phyloP scores from a whole-genome alignment of 768 basidiomycete species.

The Dioszegia aurantiaca region DNA sequence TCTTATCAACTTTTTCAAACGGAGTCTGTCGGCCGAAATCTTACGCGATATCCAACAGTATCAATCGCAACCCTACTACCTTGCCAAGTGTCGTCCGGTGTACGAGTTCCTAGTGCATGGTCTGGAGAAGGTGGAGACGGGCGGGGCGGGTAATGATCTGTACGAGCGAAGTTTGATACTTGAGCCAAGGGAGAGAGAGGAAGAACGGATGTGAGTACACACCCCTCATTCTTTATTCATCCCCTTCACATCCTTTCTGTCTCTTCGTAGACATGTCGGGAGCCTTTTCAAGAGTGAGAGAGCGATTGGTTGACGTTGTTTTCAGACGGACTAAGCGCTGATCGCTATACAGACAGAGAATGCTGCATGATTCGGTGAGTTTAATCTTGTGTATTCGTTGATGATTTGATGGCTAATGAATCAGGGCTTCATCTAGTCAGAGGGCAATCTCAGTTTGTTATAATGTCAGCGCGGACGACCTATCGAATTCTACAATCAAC shows the following conservation, averaged over 20 bases:
- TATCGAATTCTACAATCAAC: no score
- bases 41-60: slow-evolving; percentile 95
- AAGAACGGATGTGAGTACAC: slow-evolving; percentile 84
- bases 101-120: slow-evolving; percentile 74
- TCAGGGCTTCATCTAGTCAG: slow-evolving; percentile 1
- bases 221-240: background rate
- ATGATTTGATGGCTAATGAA: background rate
- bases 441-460: no score
- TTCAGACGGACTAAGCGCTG: background rate
- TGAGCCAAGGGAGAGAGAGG: slow-evolving; percentile 91
- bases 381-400: no score
- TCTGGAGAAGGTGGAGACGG: slow-evolving; percentile 62
- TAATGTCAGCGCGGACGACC: no score
- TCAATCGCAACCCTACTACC: slow-evolving; percentile 87
- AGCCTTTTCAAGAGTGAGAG: no score
- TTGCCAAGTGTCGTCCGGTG: slow-evolving; percentile 65
- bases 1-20: slow-evolving; percentile 92
- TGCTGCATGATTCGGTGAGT: slow-evolving; percentile 48
- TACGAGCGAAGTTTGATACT: slow-evolving; percentile 82
- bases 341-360: slow-evolving; percentile 28
- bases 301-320: background rate
- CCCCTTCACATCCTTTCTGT: background rate
- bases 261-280: background rate
- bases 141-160: slow-evolving; percentile 34
- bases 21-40: slow-evolving; percentile 91